phyloP scores from a whole-genome alignment of 768 basidiomycete species.

The Russula brevipes region DNA sequence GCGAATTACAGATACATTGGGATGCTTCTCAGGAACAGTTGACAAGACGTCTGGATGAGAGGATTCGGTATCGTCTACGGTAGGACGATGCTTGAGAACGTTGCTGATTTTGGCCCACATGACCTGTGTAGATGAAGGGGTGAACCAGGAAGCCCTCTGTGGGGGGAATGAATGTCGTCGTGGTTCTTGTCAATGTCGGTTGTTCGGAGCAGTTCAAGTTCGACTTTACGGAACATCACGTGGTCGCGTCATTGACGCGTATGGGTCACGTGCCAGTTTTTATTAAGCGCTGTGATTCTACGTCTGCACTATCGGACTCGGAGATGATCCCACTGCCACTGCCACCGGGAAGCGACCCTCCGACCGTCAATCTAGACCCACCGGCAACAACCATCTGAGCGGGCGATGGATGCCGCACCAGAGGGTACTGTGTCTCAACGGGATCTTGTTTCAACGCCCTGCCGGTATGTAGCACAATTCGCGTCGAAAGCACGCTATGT shows the following conservation, averaged over 20 bases:
- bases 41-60: conserved; percentile 18
- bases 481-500: conserved; percentile 20
- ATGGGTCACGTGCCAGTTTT: neutral
- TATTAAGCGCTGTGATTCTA: neutral
- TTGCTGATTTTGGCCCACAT: conserved; percentile 24
- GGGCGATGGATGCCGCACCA: neutral
- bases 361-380: too few relatives aligned
- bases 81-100: conserved; percentile 19
- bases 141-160: conserved; percentile 1
- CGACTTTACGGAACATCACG: conserved; percentile 19
- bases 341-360: too few relatives aligned
- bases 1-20: conserved; percentile 16
- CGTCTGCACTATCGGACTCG: too few relatives aligned
- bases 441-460: neutral
- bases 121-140: conserved; percentile 2
- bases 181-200: conserved; percentile 12
- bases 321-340: too few relatives aligned
- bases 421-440: neutral
- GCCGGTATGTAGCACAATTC: conserved; percentile 15
- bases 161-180: conserved; percentile 4
- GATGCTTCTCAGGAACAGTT: conserved; percentile 15
- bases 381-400: too few relatives aligned
- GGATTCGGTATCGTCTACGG: conserved; percentile 11
- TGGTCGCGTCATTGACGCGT: conserved; percentile 17
- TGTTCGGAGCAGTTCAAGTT: conserved; percentile 14